These are phyloP conservation scores for Clitopilus passeckerianus DNA, from an alignment of 768 basidiomycete species.

Conservation along the genomic window DNA sequence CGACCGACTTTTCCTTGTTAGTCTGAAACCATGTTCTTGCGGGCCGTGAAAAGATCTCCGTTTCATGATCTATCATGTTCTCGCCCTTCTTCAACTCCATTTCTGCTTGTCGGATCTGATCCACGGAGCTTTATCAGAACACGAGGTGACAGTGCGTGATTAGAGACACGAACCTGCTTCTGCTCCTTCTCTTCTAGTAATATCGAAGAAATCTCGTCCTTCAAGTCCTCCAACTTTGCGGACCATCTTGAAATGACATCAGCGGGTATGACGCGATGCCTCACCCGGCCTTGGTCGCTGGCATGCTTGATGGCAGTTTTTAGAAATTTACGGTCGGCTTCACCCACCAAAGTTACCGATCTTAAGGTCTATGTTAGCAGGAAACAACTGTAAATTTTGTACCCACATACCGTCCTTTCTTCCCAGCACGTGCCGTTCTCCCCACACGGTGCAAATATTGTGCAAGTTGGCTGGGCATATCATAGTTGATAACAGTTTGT, in stretches of 20 bases:
- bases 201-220: conserved; percentile 73
- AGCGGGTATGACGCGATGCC: conserved; percentile 81
- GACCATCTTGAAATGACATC: conserved; percentile 72
- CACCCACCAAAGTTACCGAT: conserved; percentile 93
- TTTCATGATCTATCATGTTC: conserved; percentile 91
- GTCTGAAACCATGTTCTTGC: conserved; percentile 99
- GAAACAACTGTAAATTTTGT: neutral
- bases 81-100: conserved; percentile 95
- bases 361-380: conserved; percentile 30
- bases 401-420: conserved; percentile 73
- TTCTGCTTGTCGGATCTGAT: conserved; percentile 81
- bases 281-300: conserved; percentile 69
- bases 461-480: conserved; percentile 91
- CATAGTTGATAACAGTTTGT: conserved; percentile 97
- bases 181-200: conserved; percentile 93
- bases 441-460: conserved; percentile 98
- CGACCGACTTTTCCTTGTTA: conserved; percentile 72
- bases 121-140: conserved; percentile 5
- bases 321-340: conserved; percentile 93
- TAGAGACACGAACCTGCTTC: conserved; percentile 57
- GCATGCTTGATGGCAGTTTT: conserved; percentile 94
- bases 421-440: conserved; percentile 93
- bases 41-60: conserved; percentile 89
- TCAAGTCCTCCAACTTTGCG: conserved; percentile 63
- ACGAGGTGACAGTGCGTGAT: conserved; percentile 1